Percentiles rank a stretch among this genome's conserved stretches.
These are phyloP conservation scores for Capronia coronata DNA, from an alignment of 2,329 filamentous ascomycete species.

Conservation along the genomic window DNA sequence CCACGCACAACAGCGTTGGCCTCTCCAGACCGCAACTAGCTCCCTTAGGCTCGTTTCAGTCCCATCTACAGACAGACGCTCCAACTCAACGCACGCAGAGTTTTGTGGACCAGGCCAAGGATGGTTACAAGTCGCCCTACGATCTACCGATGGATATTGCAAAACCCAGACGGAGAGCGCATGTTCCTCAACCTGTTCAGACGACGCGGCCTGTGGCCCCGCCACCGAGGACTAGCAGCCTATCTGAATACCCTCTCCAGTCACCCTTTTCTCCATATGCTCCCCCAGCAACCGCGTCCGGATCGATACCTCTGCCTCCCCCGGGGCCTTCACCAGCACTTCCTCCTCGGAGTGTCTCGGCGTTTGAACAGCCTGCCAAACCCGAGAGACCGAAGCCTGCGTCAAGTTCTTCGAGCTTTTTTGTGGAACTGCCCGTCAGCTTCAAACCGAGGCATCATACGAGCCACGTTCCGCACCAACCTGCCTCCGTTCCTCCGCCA, in stretches of 20 bases:
- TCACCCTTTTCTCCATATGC: conserved; percentile 35
- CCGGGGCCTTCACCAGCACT: conserved; percentile 19
- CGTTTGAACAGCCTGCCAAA: conserved; percentile 8
- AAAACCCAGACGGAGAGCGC: conserved; percentile 55
- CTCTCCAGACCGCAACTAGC: conserved; percentile 15
- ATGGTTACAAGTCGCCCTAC: conserved; percentile 88
- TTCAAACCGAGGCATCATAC: conserved; percentile 52
- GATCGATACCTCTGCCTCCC: conserved; percentile 7
- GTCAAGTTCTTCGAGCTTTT: conserved; percentile 51
- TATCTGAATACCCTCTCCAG: conserved; percentile 34
- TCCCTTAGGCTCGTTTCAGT: conserved; percentile 24
- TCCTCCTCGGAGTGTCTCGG: conserved; percentile 17
- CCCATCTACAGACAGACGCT: conserved; percentile 31
- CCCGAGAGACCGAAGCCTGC: conserved; percentile 16
- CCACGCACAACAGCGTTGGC: conserved; percentile 23
- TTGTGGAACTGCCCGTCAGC: conserved; percentile 66
- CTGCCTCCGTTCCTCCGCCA: conserved; percentile 22
- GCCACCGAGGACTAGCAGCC: conserved; percentile 58
- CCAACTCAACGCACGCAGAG: conserved; percentile 53
- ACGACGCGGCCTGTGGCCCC: conserved; percentile 37
- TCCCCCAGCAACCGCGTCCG: conserved; percentile 5
- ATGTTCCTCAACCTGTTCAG: conserved; percentile 51
- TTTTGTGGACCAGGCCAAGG: conserved; percentile 84
- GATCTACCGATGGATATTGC: conserved; percentile 85
- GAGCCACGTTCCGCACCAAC: conserved; percentile 38